phyloP scores from a whole-genome alignment of 768 basidiomycete genomes.

The Lactifluus subvellereus region DNA sequence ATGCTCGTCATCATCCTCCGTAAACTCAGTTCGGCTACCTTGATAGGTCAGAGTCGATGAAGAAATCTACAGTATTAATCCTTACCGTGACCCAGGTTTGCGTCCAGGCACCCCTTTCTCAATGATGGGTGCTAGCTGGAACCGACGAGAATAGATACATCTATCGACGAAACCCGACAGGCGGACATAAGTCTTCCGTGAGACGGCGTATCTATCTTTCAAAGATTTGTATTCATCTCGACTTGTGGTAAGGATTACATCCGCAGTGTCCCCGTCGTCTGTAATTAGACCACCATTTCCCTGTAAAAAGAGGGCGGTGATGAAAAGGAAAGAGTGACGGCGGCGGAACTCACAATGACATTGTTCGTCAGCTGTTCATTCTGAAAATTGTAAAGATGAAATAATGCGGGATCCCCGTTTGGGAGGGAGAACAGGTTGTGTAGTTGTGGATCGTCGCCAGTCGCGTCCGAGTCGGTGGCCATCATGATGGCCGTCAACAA shows the following conservation, averaged over 20 bases:
- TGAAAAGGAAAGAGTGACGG: not conserved
- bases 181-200: constrained; percentile 17
- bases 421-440: constrained; percentile 9
- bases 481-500: too few species aligned
- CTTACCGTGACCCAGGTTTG: constrained; percentile 8
- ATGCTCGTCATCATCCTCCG: constrained; percentile 12
- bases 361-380: not conserved
- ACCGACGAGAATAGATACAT: constrained; percentile 10
- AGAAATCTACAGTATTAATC: not conserved
- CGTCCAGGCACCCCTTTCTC: constrained; percentile 7
- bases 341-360: constrained; percentile 22
- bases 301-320: constrained; percentile 2
- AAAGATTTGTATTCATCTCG: constrained; percentile 4
- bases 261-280: not conserved
- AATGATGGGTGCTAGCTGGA: constrained; percentile 1
- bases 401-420: not conserved
- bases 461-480: too few species aligned
- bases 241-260: constrained; percentile 14
- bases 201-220: constrained; percentile 18
- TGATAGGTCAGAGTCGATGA: not conserved
- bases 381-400: constrained; percentile 11
- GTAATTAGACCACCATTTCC: constrained; percentile 18
- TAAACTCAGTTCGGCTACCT: constrained; percentile 15
- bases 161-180: constrained; percentile 22
- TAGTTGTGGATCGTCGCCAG: not conserved